Evolutionary conservation across 345 rosid species (phyloP).

Genomic region (Salix suchowensis): DNA sequence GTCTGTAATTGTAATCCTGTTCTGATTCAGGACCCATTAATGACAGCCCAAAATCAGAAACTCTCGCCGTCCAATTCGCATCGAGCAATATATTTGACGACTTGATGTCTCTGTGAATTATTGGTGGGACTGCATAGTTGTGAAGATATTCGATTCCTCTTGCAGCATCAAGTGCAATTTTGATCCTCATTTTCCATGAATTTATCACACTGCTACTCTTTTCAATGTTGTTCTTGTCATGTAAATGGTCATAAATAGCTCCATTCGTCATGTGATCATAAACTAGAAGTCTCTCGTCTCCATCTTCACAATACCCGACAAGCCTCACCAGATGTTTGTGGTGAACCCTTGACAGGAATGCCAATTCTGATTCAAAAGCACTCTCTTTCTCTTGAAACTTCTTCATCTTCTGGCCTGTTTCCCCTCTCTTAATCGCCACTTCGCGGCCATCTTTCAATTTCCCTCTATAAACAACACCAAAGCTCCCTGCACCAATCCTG

Average conservation of each 20-base stretch:
- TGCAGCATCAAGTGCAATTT: constrained; percentile 72
- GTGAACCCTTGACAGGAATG: constrained; percentile 80
- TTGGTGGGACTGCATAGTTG: constrained; percentile 73
- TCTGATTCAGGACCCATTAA: constrained; percentile 55
- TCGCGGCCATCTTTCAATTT: constrained; percentile 69
- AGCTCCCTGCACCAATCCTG: constrained; percentile 89
- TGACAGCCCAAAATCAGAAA: constrained; percentile 84
- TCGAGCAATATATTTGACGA: constrained; percentile 81
- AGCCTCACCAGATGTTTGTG: constrained; percentile 88
- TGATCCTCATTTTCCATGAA: constrained; percentile 87
- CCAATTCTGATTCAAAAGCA: constrained; percentile 79
- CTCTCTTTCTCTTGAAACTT: constrained; percentile 85
- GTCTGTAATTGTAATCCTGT: constrained; percentile 29
- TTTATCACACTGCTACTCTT: constrained; percentile 59
- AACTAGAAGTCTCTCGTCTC: constrained; percentile 76
- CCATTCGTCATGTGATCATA: constrained; percentile 91
- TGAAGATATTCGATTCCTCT: constrained; percentile 89
- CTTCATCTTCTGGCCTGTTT: constrained; percentile 54
- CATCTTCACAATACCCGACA: constrained; percentile 80
- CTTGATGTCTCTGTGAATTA: constrained; percentile 85
- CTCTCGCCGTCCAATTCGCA: constrained; percentile 64
- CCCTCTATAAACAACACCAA: constrained; percentile 75
- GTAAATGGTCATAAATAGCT: constrained; percentile 76
- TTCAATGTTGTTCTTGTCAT: constrained; percentile 48
- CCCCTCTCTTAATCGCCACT: constrained; percentile 89